Conservation (phyloP, 1,139 yeast species). For the Hanseniaspora uvarum region DNA sequence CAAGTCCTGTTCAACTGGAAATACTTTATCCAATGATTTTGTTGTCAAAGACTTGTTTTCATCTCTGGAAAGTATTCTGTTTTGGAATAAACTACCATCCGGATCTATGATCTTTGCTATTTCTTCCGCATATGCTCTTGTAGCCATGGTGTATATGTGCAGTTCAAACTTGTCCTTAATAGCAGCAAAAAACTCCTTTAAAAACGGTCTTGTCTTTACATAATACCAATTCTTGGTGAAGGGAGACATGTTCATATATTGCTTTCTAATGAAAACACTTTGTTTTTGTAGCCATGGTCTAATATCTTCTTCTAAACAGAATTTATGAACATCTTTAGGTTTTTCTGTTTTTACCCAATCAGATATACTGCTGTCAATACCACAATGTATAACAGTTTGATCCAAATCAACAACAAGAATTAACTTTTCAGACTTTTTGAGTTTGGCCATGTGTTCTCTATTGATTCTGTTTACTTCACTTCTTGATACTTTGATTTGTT, state of each 20-base stretch:
- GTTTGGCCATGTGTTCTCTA: constrained; percentile 49
- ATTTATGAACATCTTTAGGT: constrained; percentile 74
- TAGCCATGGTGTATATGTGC: constrained; percentile 99
- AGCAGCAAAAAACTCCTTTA: constrained; percentile 55
- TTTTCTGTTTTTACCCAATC: constrained; percentile 86
- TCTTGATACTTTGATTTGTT: constrained; percentile 72
- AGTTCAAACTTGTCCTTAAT: constrained; percentile 65
- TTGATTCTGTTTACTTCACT: constrained; percentile 84
- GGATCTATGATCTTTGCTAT: constrained; percentile 91
- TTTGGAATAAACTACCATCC: constrained; percentile 73
- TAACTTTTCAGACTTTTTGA: constrained; percentile 55
- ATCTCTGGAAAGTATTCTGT: constrained; percentile 81
- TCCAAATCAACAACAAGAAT: constrained; percentile 92
- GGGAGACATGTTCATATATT: constrained; percentile 48
- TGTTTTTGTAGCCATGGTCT: constrained; percentile 17
- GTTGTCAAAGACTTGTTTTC: constrained; percentile 90
- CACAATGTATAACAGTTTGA: constrained; percentile 95
- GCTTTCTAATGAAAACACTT: constrained; percentile 39
- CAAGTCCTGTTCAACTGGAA: constrained; percentile 94
- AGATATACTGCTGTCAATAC: constrained; percentile 94
- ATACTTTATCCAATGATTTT: constrained; percentile 74
- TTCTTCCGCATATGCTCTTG: constrained; percentile 81
- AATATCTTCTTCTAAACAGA: constrained; percentile 55
- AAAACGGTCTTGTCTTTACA: constrained; percentile 85
- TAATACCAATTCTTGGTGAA: constrained; percentile 52